Evolutionary conservation across 495 filamentous ascomycete genomes (phyloP).

Genomic region (Podospora anserina): DNA sequence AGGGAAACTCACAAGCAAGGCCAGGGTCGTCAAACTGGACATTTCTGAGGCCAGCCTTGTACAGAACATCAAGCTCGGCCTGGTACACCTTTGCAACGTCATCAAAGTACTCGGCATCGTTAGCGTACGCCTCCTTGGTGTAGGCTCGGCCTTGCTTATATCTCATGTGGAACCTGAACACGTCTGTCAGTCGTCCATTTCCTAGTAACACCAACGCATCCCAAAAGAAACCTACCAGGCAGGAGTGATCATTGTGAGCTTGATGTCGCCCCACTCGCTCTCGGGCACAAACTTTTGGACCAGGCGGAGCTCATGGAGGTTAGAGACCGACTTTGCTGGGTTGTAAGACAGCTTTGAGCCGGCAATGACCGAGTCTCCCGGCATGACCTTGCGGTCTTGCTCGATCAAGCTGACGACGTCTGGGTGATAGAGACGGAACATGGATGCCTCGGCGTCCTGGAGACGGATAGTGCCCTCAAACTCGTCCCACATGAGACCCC

Average conservation of each 20-base stretch:
- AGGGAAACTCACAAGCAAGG: conserved; percentile 59
- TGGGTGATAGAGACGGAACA: conserved; percentile 73
- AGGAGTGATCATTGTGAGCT: conserved; percentile 69
- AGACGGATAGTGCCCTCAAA: conserved; percentile 62
- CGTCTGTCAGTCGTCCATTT: neutral
- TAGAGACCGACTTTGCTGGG: conserved; percentile 57
- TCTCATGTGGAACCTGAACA: conserved; percentile 60
- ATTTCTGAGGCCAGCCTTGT: conserved; percentile 65
- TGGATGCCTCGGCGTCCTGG: conserved; percentile 63
- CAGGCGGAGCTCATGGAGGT: conserved; percentile 66
- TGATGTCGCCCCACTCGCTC: conserved; percentile 61
- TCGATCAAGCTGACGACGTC: conserved; percentile 71
- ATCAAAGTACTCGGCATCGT: conserved; percentile 67
- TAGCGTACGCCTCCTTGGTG: conserved; percentile 59
- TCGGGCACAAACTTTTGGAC: conserved; percentile 59
- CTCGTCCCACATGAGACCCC: conserved; percentile 71
- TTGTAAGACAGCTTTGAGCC: conserved; percentile 69
- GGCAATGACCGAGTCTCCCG: conserved; percentile 70
- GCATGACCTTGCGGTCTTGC: conserved; percentile 60
- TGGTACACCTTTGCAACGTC: conserved; percentile 74
- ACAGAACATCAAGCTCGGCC: conserved; percentile 60
- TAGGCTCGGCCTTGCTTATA: conserved; percentile 69
- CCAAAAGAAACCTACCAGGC: conserved; percentile 32
- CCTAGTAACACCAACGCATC: neutral
- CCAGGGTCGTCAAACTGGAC: conserved; percentile 76